Evolutionary conservation across 2,329 filamentous ascomycete genomes (phyloP), one percentile per base, ranked within the genome.

Genomic region (Fusarium papillatum): DNA sequence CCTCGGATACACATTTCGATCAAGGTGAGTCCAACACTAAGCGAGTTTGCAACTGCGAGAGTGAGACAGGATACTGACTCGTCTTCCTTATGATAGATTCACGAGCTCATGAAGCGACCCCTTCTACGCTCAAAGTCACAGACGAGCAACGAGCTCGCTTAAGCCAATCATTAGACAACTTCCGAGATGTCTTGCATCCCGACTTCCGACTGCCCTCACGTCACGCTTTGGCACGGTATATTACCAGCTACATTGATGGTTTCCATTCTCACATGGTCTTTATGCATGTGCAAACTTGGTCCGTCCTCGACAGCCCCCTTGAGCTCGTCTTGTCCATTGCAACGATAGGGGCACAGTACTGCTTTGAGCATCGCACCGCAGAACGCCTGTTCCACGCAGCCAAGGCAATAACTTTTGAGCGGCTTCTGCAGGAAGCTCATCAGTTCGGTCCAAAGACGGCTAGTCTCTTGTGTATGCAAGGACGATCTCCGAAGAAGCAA

Each of bases 251-350:
- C 36, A 81, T 85, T 22, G 80, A 83, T 17, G 83, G 84, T 0
- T 85, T 85, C 34, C 83, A 85, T 43, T 78, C 82, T 0, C 83
- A 85, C 36, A 82, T 85, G 80, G 79, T 81, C 1, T 85, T 85
- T 61, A 83, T 85, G 8, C 84, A 85, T 71, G 69, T 78, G 3
- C 82, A 77, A 1, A 85, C 83, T 1, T 84, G 82, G 81, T 72
- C 76, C 10, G 64, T 84, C 7, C 72, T 74, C 2, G 82, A 84
- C 2, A 76, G 78, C 17, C 79, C 84, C 0, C 67, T 82, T 0
- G 84, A 85, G 39, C 63, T 85, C 1, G 68, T 85, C 0, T 71
- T 84, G 10, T 81, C 80, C 0, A 79, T 85, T 7, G 76, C 80
- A 1, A 79, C 83, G 0, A 76, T 85, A 5, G 83, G 83, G 0